Percentiles rank a stretch among this genome's conserved stretches.
Conservation (phyloP, 1,139 yeast genomes). For the Scheffersomyces stambukii region DNA sequence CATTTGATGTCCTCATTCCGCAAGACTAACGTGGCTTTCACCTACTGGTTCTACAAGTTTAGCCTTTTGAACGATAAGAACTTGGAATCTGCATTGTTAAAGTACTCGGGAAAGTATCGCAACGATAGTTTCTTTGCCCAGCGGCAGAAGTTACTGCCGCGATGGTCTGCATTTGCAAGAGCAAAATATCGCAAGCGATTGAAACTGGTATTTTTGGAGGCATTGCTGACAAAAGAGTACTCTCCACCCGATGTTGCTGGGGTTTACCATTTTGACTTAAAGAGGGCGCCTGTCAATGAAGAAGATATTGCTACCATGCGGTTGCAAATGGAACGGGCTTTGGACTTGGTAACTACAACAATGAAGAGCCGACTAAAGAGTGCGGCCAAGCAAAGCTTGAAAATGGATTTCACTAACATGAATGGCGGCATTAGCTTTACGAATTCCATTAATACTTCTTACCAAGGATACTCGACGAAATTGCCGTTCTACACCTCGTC, state of each 20-base stretch:
- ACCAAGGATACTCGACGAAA: no score
- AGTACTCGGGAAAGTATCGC: conserved; percentile 27
- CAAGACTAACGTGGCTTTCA: conserved; percentile 38
- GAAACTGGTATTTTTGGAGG: conserved; percentile 7
- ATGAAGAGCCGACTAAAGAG: no score
- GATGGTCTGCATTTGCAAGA: conserved; percentile 33
- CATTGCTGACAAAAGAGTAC: conserved; percentile 4
- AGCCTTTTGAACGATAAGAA: conserved; percentile 19
- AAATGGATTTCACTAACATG: no score
- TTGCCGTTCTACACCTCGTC: no score
- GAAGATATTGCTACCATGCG: no score
- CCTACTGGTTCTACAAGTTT: conserved; percentile 16
- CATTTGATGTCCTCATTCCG: conserved; percentile 27
- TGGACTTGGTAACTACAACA: no score
- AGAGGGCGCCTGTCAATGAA: conserved; percentile 32
- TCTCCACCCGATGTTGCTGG: conserved; percentile 21
- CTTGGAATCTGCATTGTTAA: conserved; percentile 18
- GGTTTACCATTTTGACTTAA: conserved; percentile 37
- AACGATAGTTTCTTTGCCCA: conserved; percentile 21
- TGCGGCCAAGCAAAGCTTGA: no score
- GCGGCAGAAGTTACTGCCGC: conserved; percentile 25
- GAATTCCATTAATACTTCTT: no score
- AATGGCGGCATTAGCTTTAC: no score
- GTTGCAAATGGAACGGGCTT: no score
- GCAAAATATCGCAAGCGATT: conserved; percentile 21